A percentile compares a stretch with the other conserved stretches of the same genome.
phyloP scores from a whole-genome alignment of 2,329 filamentous ascomycete species.

The Stromatinia cepivora region DNA sequence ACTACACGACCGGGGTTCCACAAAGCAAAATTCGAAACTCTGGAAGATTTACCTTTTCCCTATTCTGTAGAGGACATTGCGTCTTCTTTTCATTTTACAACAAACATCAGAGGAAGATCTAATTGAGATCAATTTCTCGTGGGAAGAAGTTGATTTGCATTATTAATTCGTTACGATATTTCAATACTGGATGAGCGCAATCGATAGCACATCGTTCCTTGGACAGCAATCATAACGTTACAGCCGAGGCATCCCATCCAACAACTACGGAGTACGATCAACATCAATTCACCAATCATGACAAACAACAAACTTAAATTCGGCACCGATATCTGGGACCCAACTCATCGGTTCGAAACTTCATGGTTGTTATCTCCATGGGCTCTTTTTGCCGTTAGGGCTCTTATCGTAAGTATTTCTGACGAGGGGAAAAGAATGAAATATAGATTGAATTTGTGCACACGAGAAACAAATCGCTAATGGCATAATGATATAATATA shows the following conservation, averaged over 20 bases:
- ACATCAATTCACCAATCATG: neutral
- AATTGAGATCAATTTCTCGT: too few species aligned
- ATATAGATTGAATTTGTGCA: neutral
- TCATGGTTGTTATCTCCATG: slow-evolving; percentile 77
- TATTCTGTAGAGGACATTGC: too few species aligned
- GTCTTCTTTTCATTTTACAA: too few species aligned
- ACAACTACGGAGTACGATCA: neutral
- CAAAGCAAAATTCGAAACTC: neutral
- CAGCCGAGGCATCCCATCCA: neutral
- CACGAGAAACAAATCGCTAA: neutral
- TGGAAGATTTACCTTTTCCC: neutral
- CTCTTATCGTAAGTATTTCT: slow-evolving; percentile 51
- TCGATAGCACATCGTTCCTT: neutral
- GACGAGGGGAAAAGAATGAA: neutral
- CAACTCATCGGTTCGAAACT: slow-evolving; percentile 68
- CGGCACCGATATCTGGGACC: slow-evolving; percentile 38
- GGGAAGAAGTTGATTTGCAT: too few species aligned
- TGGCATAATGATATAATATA: slow-evolving; percentile 30
- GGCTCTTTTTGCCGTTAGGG: slow-evolving; percentile 58
- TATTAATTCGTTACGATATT: too few species aligned
- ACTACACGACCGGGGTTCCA: neutral
- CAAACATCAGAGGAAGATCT: too few species aligned
- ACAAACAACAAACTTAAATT: slow-evolving; percentile 4
- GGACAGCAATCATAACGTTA: neutral
- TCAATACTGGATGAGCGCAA: too few species aligned